phyloP scores from a whole-genome alignment of 768 basidiomycete genomes.

The Tephrocybe rancida region DNA sequence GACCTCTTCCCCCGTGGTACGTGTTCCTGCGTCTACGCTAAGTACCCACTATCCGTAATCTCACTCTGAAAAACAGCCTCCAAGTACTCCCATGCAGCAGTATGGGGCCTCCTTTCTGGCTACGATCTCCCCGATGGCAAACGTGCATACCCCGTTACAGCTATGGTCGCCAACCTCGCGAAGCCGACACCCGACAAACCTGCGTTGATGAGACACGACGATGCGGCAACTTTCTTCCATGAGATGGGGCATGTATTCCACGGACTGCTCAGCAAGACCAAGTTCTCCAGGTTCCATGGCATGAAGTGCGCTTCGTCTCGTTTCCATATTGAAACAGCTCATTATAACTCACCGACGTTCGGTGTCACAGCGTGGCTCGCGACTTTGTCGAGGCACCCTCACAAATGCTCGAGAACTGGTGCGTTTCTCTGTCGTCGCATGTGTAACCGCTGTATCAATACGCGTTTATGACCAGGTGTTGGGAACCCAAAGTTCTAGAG shows the following conservation, averaged over 20 bases:
- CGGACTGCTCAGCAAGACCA: constrained; percentile 68
- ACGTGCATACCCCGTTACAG: constrained; percentile 71
- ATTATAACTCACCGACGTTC: too few species aligned
- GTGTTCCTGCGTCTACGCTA: too few species aligned
- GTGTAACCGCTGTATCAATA: not conserved
- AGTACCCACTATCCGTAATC: too few species aligned
- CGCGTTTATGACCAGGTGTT: constrained; percentile 62
- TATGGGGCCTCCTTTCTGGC: constrained; percentile 77
- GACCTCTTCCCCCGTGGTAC: constrained; percentile 84
- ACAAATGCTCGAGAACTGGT: constrained; percentile 95
- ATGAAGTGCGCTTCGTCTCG: constrained; percentile 46
- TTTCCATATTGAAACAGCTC: not conserved
- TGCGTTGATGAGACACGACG: constrained; percentile 82
- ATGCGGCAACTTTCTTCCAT: constrained; percentile 91
- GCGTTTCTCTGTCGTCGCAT: constrained; percentile 9
- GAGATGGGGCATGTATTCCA: constrained; percentile 85
- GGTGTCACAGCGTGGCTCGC: constrained; percentile 61
- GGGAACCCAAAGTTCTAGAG: constrained; percentile 77
- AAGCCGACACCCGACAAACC: constrained; percentile 82
- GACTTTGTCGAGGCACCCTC: constrained; percentile 91
- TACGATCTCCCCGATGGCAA: constrained; percentile 57
- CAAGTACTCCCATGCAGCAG: constrained; percentile 88
- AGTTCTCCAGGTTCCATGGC: constrained; percentile 80
- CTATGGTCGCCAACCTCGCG: constrained; percentile 92
- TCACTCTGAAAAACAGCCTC: too few species aligned